phyloP scores from a whole-genome alignment of 129 eudicot species.

The Flaveria ramosissima region DNA sequence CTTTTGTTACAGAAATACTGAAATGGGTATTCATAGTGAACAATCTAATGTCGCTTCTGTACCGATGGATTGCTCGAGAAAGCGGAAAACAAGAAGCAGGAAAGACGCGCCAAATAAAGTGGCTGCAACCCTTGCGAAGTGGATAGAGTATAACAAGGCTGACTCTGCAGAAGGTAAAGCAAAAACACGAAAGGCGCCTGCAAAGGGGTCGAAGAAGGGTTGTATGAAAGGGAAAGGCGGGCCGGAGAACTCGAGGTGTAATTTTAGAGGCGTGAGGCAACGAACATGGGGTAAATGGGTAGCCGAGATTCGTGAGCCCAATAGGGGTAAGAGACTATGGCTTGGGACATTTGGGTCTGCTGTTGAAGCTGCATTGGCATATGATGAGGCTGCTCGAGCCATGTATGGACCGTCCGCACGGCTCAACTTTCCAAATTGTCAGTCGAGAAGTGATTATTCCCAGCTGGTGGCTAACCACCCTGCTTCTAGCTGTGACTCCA shows the following conservation, averaged over 20 bases:
- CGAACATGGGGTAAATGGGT: conserved; percentile 99
- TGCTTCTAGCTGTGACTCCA: conserved; percentile 43
- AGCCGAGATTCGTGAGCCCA: conserved; percentile 88
- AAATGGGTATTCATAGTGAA: conserved; percentile 37
- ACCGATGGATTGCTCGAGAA: conserved; percentile 34
- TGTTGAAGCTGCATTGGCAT: conserved; percentile 73
- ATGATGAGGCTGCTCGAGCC: conserved; percentile 86
- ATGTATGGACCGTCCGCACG: conserved; percentile 84
- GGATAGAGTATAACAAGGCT: conserved; percentile 55
- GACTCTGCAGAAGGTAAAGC: conserved; percentile 10
- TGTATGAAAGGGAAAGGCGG: conserved; percentile 99
- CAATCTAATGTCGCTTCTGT: conserved; percentile 15
- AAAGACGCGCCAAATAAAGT: conserved; percentile 45
- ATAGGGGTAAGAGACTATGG: conserved; percentile 76
- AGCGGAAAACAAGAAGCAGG: conserved; percentile 52
- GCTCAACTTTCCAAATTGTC: conserved; percentile 50
- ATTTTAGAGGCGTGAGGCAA: conserved; percentile 86
- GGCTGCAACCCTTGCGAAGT: conserved; percentile 73
- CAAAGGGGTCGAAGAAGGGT: conserved; percentile 89
- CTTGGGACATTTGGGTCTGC: conserved; percentile 76
- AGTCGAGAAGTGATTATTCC: conserved; percentile 11
- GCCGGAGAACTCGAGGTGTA: conserved; percentile 55
- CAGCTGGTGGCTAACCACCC: conserved; percentile 13
- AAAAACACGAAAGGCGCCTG: conserved; percentile 51
- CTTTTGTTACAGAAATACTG: conserved; percentile 18